Conservation (phyloP, 2,329 filamentous ascomycete genomes). For the Paracoccidioides brasiliensis region DNA sequence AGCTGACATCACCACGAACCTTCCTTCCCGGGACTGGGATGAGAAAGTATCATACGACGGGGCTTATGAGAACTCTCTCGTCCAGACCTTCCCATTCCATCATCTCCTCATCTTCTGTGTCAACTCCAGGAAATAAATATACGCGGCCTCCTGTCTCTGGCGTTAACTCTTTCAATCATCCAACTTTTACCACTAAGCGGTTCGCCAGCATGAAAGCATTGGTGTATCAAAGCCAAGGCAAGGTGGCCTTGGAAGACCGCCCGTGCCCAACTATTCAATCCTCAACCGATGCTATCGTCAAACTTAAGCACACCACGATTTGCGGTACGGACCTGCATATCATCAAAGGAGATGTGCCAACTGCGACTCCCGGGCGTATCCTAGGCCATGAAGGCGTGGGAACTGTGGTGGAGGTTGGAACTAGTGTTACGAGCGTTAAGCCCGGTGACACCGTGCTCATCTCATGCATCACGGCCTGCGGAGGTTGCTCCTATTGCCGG, state of each 20-base stretch:
- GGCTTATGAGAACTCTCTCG: too few species aligned
- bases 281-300: constrained; percentile 39
- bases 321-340: constrained; percentile 47
- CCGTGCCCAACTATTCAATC: constrained; percentile 30
- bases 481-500: constrained; percentile 39
- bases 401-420: constrained; percentile 34
- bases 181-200: neutral
- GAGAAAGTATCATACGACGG: too few species aligned
- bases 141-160: neutral
- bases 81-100: too few species aligned
- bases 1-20: too few species aligned
- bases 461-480: constrained; percentile 40
- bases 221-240: constrained; percentile 27
- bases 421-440: constrained; percentile 34
- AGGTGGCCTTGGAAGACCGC: constrained; percentile 29
- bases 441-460: constrained; percentile 42
- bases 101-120: neutral
- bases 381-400: constrained; percentile 45
- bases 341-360: constrained; percentile 40
- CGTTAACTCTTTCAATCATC: neutral
- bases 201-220: constrained; percentile 35
- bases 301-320: constrained; percentile 37
- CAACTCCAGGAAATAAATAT: neutral
- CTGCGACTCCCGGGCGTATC: constrained; percentile 33
- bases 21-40: too few species aligned